Conservation (phyloP, 768 basidiomycete genomes). For the Pisolithus orientalis region DNA sequence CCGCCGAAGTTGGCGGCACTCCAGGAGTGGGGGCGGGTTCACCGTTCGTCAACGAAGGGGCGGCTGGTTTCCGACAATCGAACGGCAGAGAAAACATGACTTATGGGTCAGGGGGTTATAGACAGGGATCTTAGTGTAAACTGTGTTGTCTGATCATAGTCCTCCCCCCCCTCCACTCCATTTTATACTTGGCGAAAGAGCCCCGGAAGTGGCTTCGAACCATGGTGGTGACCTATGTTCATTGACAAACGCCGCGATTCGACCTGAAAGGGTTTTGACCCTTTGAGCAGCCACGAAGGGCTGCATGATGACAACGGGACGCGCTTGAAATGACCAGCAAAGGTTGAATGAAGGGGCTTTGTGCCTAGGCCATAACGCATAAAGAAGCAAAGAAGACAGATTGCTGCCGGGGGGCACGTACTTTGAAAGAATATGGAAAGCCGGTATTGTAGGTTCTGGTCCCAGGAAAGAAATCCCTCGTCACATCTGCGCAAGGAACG, state of each 20-base stretch:
- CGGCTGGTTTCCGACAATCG: slow-evolving; percentile 2
- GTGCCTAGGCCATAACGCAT: slow-evolving; percentile 19
- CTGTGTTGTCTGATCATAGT: not conserved
- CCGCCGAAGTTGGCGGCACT: slow-evolving; percentile 13
- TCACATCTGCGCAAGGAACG: slow-evolving; percentile 9
- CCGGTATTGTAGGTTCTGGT: slow-evolving; percentile 6
- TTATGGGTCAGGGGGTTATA: not conserved
- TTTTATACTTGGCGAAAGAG: slow-evolving; percentile 22
- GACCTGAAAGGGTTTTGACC: slow-evolving; percentile 13
- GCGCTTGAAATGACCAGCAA: slow-evolving; percentile 17
- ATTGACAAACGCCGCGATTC: slow-evolving; percentile 3
- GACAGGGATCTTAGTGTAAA: not conserved
- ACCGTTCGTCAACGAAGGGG: not conserved
- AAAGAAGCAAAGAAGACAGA: slow-evolving; percentile 21
- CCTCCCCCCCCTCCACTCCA: slow-evolving; percentile 1
- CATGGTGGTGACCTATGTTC: slow-evolving; percentile 5
- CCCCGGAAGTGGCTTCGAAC: slow-evolving; percentile 17
- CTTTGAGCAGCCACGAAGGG: slow-evolving; percentile 11
- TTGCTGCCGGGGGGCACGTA: slow-evolving; percentile 7
- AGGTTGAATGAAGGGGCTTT: slow-evolving; percentile 19
- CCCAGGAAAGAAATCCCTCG: slow-evolving; percentile 8
- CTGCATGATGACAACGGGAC: slow-evolving; percentile 11
- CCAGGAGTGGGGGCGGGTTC: slow-evolving; percentile 10
- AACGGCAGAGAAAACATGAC: slow-evolving; percentile 14
- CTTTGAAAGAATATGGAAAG: slow-evolving; percentile 6